Evolutionary conservation across 371 early-diverging fungal genomes (phyloP).

Genomic region (Blakeslea trispora): DNA sequence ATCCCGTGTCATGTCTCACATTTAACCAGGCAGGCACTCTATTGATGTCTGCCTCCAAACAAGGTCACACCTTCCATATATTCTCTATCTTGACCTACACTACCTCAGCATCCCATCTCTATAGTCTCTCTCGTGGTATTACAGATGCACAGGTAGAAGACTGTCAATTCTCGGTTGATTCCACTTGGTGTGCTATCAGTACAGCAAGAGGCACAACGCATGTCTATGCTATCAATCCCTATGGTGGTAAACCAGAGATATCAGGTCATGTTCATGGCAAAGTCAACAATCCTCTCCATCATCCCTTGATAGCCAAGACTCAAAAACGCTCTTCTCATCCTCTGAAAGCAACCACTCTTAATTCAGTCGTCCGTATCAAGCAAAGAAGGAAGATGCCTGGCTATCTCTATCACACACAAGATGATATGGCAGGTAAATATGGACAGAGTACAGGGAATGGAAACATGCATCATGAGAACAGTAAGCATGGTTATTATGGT

Average conservation of each 20-base stretch:
- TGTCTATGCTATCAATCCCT: conserved; percentile 71
- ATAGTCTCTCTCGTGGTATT: conserved; percentile 75
- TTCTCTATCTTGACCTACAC: conserved; percentile 51
- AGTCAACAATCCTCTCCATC: conserved; percentile 38
- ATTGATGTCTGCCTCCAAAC: conserved; percentile 71
- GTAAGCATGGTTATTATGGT: conserved; percentile 13
- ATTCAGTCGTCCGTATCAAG: conserved; percentile 56
- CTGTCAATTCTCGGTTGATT: conserved; percentile 71
- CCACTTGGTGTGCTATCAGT: conserved; percentile 77
- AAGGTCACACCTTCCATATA: conserved; percentile 77
- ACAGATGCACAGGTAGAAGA: conserved; percentile 78
- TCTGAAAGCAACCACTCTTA: conserved; percentile 29
- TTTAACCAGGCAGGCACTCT: conserved; percentile 73
- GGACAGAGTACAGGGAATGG: too few species aligned
- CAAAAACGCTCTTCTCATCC: too few species aligned
- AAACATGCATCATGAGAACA: too few species aligned
- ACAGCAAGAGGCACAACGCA: conserved; percentile 83
- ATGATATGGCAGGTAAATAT: conserved; percentile 11
- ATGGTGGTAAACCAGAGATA: conserved; percentile 69
- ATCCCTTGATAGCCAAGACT: conserved; percentile 15
- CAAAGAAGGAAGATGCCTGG: conserved; percentile 53
- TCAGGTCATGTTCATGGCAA: conserved; percentile 56
- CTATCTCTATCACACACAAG: conserved; percentile 5
- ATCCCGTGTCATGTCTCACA: conserved; percentile 64
- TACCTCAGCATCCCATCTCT: conserved; percentile 54